Evolutionary conservation across 1,284 basidiomycete genomes (phyloP).

Genomic region (Entoloma clypeatum): DNA sequence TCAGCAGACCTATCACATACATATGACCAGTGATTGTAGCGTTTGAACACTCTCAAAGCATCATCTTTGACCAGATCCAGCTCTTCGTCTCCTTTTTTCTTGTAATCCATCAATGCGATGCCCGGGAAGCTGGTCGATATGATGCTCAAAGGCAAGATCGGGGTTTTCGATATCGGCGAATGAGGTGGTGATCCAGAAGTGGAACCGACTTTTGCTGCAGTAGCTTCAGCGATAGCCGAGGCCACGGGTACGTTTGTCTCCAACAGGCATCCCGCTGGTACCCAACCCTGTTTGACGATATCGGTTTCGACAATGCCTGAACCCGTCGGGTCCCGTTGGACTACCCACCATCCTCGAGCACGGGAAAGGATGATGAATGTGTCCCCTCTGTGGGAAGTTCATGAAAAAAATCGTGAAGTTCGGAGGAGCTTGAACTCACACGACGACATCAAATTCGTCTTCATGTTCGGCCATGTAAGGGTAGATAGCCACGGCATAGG

Average conservation of each 20-base stretch:
- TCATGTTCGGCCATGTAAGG: constrained; percentile 96
- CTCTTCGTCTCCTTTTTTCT: constrained; percentile 87
- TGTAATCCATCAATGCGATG: constrained; percentile 92
- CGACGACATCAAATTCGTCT: constrained; percentile 96
- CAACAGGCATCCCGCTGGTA: constrained; percentile 89
- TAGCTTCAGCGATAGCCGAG: constrained; percentile 74
- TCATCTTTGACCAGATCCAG: constrained; percentile 85
- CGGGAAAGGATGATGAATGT: constrained; percentile 93
- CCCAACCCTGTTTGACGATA: constrained; percentile 78
- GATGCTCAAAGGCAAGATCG: constrained; percentile 84
- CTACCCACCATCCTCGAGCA: constrained; percentile 98
- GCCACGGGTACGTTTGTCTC: constrained; percentile 85
- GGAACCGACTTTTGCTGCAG: constrained; percentile 47
- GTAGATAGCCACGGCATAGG: constrained; percentile 89
- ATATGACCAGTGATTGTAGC: constrained; percentile 97
- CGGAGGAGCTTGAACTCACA: constrained; percentile 53
- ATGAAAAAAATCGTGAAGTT: constrained; percentile 14
- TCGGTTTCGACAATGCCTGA: constrained; percentile 77
- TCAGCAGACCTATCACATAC: constrained; percentile 40
- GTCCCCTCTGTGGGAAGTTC: constrained; percentile 55
- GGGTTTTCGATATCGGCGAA: constrained; percentile 55
- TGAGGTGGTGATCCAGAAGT: constrained; percentile 41
- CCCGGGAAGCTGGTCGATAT: constrained; percentile 94
- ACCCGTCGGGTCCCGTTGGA: constrained; percentile 89
- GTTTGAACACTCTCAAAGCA: constrained; percentile 88